Percentiles rank a stretch among this genome's conserved stretches.
phyloP scores from a whole-genome alignment of 805 yeast species.

The Wickerhamiella dianesei region DNA sequence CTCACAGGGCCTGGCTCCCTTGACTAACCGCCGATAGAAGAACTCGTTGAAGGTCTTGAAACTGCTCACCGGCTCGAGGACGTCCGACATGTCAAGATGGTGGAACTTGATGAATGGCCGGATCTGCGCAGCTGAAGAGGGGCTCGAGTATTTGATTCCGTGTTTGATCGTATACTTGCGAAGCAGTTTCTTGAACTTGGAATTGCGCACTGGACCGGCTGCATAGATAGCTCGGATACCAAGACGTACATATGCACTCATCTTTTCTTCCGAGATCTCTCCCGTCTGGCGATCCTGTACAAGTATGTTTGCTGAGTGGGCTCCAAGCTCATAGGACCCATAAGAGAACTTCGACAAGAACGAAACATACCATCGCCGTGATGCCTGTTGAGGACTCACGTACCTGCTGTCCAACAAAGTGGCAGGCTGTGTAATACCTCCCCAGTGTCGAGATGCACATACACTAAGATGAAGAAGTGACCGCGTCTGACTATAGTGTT shows the following conservation, averaged over 20 bases:
- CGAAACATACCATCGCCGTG: constrained; percentile 79
- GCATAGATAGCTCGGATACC: constrained; percentile 78
- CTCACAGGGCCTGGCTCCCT: constrained; percentile 59
- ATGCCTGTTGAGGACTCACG: constrained; percentile 69
- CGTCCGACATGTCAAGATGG: constrained; percentile 61
- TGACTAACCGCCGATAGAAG: constrained; percentile 64
- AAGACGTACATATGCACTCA: constrained; percentile 73
- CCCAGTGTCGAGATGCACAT: constrained; percentile 70
- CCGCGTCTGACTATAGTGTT: constrained; percentile 30
- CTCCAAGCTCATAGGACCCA: constrained; percentile 76
- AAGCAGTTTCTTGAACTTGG: constrained; percentile 60
- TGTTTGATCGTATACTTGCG: constrained; percentile 60
- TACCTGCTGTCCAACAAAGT: constrained; percentile 46
- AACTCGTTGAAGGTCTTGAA: constrained; percentile 76
- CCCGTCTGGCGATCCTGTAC: constrained; percentile 91
- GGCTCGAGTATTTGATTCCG: constrained; percentile 70
- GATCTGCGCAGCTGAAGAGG: constrained; percentile 52
- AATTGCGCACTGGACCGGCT: constrained; percentile 72
- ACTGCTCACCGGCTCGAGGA: constrained; percentile 35
- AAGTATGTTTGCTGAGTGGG: constrained; percentile 82
- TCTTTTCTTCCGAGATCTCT: constrained; percentile 79
- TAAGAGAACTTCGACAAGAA: constrained; percentile 71
- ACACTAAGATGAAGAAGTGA: constrained; percentile 70
- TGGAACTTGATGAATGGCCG: constrained; percentile 71
- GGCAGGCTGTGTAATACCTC: constrained; percentile 39